Conservation (phyloP, 768 basidiomycete species). For the Sistotremastrum niveocremeum region DNA sequence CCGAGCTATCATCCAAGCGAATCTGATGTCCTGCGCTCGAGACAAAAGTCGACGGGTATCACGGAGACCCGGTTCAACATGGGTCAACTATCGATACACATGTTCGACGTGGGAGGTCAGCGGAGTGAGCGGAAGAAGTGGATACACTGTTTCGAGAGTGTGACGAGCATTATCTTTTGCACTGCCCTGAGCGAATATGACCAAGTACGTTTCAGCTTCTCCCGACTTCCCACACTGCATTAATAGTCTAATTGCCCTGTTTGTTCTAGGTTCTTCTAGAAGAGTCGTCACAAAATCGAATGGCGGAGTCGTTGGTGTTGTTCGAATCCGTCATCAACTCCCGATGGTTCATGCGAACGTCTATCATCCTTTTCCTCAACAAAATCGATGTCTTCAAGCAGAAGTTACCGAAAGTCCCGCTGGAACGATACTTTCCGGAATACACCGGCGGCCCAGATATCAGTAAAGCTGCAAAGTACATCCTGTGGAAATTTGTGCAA, state of each 20-base stretch:
- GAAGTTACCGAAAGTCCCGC: slow-evolving; percentile 58
- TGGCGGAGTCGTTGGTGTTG: slow-evolving; percentile 59
- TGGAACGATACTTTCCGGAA: slow-evolving; percentile 75
- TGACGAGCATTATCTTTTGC: slow-evolving; percentile 69
- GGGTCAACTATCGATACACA: slow-evolving; percentile 46
- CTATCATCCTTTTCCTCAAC: slow-evolving; percentile 56
- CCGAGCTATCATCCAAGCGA: slow-evolving; percentile 77
- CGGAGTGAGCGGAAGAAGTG: slow-evolving; percentile 72
- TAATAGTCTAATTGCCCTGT: slow-evolving; percentile 53
- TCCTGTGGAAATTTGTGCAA: slow-evolving; percentile 91
- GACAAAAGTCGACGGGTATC: slow-evolving; percentile 82
- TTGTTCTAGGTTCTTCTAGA: slow-evolving; percentile 59
- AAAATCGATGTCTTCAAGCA: slow-evolving; percentile 69
- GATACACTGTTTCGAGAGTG: slow-evolving; percentile 72
- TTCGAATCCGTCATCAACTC: slow-evolving; percentile 75
- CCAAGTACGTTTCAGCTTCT: slow-evolving; percentile 41
- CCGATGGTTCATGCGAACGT: slow-evolving; percentile 56
- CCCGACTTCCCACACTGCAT: slow-evolving; percentile 25
- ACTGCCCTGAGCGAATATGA: slow-evolving; percentile 67
- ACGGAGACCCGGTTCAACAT: slow-evolving; percentile 74
- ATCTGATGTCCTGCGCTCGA: slow-evolving; percentile 76
- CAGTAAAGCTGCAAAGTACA: slow-evolving; percentile 90
- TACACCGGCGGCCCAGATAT: slow-evolving; percentile 83
- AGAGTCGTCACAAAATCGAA: slow-evolving; percentile 56
- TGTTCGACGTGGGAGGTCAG: slow-evolving; percentile 75